These are phyloP conservation scores for Pseudozyma flocculosa DNA, from an alignment of 1,284 basidiomycete genomes.

Conservation along the genomic window DNA sequence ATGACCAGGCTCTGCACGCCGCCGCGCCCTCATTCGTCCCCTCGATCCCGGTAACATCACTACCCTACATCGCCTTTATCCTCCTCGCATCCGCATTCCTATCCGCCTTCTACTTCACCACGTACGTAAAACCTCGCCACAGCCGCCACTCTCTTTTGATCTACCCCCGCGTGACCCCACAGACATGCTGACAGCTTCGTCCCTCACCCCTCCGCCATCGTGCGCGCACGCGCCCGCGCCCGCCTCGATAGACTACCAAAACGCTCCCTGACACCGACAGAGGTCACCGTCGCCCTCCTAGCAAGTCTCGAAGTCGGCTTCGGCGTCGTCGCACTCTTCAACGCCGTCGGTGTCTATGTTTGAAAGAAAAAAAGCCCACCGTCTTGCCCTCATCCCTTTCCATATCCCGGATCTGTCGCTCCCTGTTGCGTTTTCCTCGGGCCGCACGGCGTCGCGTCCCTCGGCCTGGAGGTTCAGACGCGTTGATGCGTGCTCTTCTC, in stretches of 20 bases:
- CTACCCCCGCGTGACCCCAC: too few relatives aligned
- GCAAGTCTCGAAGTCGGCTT: constrained; percentile 45
- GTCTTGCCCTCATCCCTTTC: too few relatives aligned
- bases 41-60: constrained; percentile 21
- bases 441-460: too few relatives aligned
- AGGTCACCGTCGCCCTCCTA: constrained; percentile 27
- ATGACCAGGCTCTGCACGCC: constrained; percentile 33
- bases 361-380: too few relatives aligned
- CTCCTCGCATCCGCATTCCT: constrained; percentile 39
- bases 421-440: too few relatives aligned
- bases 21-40: constrained; percentile 21
- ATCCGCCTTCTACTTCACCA: constrained; percentile 49
- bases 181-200: too few relatives aligned
- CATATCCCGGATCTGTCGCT: too few relatives aligned
- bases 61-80: constrained; percentile 41
- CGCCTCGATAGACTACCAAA: constrained; percentile 47
- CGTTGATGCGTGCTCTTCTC: too few relatives aligned
- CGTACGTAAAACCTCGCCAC: constrained; percentile 30
- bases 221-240: too few relatives aligned
- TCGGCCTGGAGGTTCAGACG: too few relatives aligned
- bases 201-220: too few relatives aligned
- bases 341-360: constrained; percentile 53
- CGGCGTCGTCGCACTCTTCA: constrained; percentile 50
- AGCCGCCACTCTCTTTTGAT: not conserved
- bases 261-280: constrained; percentile 14